Conservation (phyloP, 75 land plant species). For the Pseudotsuga menziesii region DNA sequence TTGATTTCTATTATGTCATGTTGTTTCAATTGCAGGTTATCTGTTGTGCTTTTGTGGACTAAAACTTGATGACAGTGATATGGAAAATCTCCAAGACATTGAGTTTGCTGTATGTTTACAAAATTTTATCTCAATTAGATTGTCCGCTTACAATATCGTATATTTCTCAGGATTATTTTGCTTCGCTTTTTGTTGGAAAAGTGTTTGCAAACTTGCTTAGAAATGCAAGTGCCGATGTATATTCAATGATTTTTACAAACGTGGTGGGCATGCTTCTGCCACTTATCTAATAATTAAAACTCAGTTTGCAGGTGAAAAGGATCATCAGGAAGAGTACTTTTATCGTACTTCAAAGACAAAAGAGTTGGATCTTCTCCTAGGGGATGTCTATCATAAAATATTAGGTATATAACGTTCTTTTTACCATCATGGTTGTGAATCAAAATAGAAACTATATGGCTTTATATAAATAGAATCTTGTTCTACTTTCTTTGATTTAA, state of each 20-base stretch:
- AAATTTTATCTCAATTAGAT: neutral
- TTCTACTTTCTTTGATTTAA: neutral
- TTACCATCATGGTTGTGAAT: neutral
- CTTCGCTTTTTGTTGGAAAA: neutral
- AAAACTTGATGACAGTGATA: neutral
- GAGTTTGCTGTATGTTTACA: conserved; percentile 66
- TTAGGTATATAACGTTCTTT: conserved; percentile 40
- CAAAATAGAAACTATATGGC: neutral
- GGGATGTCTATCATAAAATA: conserved; percentile 93
- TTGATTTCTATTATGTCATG: no score
- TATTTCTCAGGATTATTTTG: neutral
- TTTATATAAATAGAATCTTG: neutral
- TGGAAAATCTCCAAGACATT: conserved; percentile 57
- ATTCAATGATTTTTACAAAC: no score
- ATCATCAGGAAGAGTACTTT: conserved; percentile 52
- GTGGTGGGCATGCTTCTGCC: neutral
- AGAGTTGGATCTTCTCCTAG: conserved; percentile 82
- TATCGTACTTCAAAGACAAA: conserved; percentile 84
- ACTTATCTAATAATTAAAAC: neutral
- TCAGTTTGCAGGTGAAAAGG: conserved; percentile 66
- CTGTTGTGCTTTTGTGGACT: no score
- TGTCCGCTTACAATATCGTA: neutral
- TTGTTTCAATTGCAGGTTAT: no score
- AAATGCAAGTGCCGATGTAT: neutral
- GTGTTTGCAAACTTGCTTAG: neutral